Conservation (phyloP, 345 rosid species). For the Ailanthus altissimus region DNA sequence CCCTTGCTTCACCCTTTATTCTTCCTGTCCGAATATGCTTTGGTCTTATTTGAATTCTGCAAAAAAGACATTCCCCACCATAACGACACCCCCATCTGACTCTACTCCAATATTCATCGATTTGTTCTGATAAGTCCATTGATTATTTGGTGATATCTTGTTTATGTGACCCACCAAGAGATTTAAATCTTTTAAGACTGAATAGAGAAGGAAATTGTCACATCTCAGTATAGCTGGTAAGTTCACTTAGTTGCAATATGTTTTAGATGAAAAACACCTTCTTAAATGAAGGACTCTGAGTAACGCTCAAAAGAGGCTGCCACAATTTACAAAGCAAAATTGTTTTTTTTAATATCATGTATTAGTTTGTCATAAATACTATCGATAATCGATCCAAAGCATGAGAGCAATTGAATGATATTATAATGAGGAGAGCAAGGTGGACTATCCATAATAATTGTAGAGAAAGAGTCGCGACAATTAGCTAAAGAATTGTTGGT, state of each 20-base stretch:
- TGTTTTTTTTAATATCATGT: too few species aligned
- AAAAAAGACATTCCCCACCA: background rate
- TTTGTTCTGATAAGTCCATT: background rate
- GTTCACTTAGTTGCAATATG: background rate
- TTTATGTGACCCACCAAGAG: background rate
- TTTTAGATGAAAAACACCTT: too few species aligned
- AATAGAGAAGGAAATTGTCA: background rate
- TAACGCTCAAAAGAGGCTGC: too few species aligned
- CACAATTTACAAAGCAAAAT: too few species aligned
- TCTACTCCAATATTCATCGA: background rate
- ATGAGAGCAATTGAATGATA: background rate
- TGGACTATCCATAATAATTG: background rate
- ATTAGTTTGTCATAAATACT: too few species aligned
- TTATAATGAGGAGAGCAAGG: background rate
- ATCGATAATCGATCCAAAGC: too few species aligned
- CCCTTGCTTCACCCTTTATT: conserved; percentile 30
- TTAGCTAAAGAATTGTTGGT: conserved; percentile 2
- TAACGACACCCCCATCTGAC: background rate
- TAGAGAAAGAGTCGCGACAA: conserved; percentile 11
- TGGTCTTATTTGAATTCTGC: background rate
- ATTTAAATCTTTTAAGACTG: background rate
- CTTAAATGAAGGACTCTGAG: too few species aligned
- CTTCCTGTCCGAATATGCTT: conserved; percentile 1
- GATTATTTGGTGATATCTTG: background rate
- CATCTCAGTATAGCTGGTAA: background rate